These are phyloP conservation scores for Acacia concinna DNA, from an alignment of 331 rosid genomes.

Conservation along the genomic window DNA sequence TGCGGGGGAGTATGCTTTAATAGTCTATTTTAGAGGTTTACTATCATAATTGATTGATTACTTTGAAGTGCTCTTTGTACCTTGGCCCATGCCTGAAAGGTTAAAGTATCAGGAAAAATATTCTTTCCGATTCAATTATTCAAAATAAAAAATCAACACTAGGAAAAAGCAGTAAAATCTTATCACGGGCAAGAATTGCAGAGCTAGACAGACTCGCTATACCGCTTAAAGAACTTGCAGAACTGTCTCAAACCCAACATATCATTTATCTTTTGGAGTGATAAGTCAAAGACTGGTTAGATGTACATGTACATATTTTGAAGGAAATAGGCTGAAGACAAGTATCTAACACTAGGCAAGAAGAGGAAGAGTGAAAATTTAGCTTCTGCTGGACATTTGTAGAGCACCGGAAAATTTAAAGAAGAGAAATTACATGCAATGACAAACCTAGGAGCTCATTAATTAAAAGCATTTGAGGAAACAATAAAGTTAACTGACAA, in stretches of 20 bases:
- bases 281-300: not conserved
- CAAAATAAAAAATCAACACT: slow-evolving; percentile 6
- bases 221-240: not conserved
- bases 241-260: slow-evolving; percentile 1
- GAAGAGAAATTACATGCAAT: not conserved
- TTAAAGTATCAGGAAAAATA: not conserved
- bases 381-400: not conserved
- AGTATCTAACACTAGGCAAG: not conserved
- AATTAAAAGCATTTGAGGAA: slow-evolving; percentile 10
- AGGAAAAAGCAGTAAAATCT: not conserved
- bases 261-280: slow-evolving; percentile 8
- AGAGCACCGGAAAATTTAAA: not conserved
- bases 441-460: not conserved
- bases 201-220: not conserved
- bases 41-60: not conserved
- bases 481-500: not conserved
- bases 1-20: not conserved
- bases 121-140: slow-evolving; percentile 8
- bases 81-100: not conserved
- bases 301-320: not conserved
- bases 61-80: slow-evolving; percentile 11
- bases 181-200: not conserved
- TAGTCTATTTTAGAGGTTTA: not conserved
- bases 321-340: not conserved
- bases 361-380: not conserved